Conservation (phyloP, 805 yeast species). For the Dipodascus geniculatus region DNA sequence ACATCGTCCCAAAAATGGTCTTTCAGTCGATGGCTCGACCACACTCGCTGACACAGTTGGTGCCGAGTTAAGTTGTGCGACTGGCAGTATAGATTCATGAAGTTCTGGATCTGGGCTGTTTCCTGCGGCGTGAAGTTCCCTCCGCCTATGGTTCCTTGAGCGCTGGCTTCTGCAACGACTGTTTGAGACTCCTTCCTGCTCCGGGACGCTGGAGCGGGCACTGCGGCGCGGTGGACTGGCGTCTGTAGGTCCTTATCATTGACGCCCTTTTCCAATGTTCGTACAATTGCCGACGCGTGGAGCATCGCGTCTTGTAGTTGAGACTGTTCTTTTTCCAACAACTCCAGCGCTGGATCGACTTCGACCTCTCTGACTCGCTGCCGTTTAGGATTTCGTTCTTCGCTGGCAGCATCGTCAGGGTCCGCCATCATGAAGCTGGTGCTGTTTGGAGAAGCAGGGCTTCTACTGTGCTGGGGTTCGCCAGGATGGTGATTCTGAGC, state of each 20-base stretch:
- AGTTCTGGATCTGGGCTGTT: slow-evolving; percentile 55
- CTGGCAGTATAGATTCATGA: slow-evolving; percentile 55
- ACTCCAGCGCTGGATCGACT: not conserved
- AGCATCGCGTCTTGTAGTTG: not conserved
- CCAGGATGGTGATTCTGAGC: not conserved
- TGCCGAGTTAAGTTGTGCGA: slow-evolving; percentile 50
- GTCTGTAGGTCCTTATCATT: not conserved
- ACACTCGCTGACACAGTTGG: slow-evolving; percentile 70
- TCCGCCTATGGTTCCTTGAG: slow-evolving; percentile 18
- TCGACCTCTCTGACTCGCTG: not conserved
- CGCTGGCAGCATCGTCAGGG: not conserved
- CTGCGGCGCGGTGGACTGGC: no score
- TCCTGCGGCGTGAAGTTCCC: slow-evolving; percentile 53
- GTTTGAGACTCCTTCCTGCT: no score
- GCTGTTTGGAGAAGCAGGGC: not conserved
- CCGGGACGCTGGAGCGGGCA: no score
- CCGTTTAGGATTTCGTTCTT: not conserved
- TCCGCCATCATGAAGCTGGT: not conserved
- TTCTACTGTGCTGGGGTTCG: not conserved
- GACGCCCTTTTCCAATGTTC: not conserved
- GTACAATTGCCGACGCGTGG: not conserved
- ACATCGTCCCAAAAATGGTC: slow-evolving; percentile 85
- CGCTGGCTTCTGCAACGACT: not conserved
- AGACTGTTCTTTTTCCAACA: not conserved
- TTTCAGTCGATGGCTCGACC: slow-evolving; percentile 76